These are phyloP conservation scores for Arthrocladium fulminans DNA, from an alignment of 2,329 filamentous ascomycete species.

Conservation along the genomic window DNA sequence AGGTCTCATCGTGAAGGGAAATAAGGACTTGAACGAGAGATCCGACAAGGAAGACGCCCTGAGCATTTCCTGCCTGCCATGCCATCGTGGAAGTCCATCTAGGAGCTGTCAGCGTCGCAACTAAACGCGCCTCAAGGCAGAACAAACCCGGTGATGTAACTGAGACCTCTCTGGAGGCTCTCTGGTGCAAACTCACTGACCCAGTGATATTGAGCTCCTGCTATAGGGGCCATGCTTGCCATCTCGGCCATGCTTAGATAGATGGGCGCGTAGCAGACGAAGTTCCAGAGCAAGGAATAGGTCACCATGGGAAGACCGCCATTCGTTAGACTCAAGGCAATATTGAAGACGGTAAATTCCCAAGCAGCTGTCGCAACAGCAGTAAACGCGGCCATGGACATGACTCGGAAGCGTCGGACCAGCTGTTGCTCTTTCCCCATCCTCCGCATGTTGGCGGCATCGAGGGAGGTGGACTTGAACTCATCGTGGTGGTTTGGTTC, in stretches of 20 bases:
- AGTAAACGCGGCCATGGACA: slow-evolving; percentile 32
- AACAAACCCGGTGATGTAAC: slow-evolving; percentile 31
- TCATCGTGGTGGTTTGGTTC: neutral
- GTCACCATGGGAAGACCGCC: slow-evolving; percentile 22
- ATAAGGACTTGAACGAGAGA: slow-evolving; percentile 32
- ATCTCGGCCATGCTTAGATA: slow-evolving; percentile 55
- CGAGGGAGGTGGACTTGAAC: slow-evolving; percentile 13
- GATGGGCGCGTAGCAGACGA: slow-evolving; percentile 62
- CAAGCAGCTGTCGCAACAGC: slow-evolving; percentile 32
- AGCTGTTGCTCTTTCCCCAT: slow-evolving; percentile 45
- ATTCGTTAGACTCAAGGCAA: slow-evolving; percentile 12
- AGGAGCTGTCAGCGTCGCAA: slow-evolving; percentile 9
- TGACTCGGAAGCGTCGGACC: slow-evolving; percentile 29
- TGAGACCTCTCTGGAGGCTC: slow-evolving; percentile 34
- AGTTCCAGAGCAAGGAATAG: slow-evolving; percentile 34
- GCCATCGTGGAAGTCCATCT: slow-evolving; percentile 30
- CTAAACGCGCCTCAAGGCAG: neutral
- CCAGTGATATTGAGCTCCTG: slow-evolving; percentile 33
- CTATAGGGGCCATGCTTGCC: slow-evolving; percentile 28
- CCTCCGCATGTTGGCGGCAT: slow-evolving; percentile 40
- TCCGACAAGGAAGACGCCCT: slow-evolving; percentile 28
- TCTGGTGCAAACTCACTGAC: slow-evolving; percentile 38
- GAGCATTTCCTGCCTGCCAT: slow-evolving; percentile 30
- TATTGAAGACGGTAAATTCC: slow-evolving; percentile 24
- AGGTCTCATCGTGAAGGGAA: slow-evolving; percentile 24